Percentiles rank a stretch among this genome's conserved stretches.
phyloP scores from a whole-genome alignment of 805 yeast genomes.

The Cyberlindnera americana region DNA sequence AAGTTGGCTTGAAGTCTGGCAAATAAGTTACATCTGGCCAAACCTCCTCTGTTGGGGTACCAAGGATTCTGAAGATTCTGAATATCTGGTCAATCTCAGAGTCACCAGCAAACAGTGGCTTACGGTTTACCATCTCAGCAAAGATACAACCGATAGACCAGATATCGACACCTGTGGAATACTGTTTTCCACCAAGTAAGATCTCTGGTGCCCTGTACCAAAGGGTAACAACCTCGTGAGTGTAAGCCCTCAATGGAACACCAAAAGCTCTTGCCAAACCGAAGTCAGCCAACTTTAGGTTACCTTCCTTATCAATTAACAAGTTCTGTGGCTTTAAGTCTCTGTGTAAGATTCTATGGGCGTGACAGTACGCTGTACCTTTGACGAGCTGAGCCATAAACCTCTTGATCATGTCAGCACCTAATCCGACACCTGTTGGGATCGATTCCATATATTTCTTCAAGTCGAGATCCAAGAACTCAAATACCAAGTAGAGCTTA shows the following conservation, averaged over 20 bases:
- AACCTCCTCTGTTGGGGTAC: conserved; percentile 86
- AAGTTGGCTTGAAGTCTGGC: conserved; percentile 90
- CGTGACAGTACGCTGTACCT: conserved; percentile 93
- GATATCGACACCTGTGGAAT: conserved; percentile 97
- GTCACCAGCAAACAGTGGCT: conserved; percentile 95
- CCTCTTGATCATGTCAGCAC: conserved; percentile 83
- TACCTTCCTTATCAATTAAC: conserved; percentile 92
- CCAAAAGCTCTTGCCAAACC: conserved; percentile 98
- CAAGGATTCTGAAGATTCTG: conserved; percentile 85
- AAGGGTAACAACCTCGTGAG: conserved; percentile 96
- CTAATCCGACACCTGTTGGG: conserved; percentile 87
- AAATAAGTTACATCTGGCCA: conserved; percentile 94
- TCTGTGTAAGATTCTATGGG: conserved; percentile 90
- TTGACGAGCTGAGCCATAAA: conserved; percentile 89
- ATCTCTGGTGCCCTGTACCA: conserved; percentile 99
- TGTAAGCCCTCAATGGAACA: conserved; percentile 92
- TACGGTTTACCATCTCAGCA: conserved; percentile 96
- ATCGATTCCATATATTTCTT: conserved; percentile 96
- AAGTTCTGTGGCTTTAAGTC: conserved; percentile 96
- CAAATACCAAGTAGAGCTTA: conserved; percentile 89
- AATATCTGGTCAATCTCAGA: conserved; percentile 97
- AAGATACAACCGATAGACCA: conserved; percentile 98
- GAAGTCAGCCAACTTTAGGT: conserved; percentile 84
- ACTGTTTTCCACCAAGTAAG: conserved; percentile 91
- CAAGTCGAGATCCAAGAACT: conserved; percentile 88